Evolutionary conservation across 1,284 basidiomycete species (phyloP), one percentile per base, ranked within the genome.

Genomic region (Anthracocystis panici-leucophaei): DNA sequence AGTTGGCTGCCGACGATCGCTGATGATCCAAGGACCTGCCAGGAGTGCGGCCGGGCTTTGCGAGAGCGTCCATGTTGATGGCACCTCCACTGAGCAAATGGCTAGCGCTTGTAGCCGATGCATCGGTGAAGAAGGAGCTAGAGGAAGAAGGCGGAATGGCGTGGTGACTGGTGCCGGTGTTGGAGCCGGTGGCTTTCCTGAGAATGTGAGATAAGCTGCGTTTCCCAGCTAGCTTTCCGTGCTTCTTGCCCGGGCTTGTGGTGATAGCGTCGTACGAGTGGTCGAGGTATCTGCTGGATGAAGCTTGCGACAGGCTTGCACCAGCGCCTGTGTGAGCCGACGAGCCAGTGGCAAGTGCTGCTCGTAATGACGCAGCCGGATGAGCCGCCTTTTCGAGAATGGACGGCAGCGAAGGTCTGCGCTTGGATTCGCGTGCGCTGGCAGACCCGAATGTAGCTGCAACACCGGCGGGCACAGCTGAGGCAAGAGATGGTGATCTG

Each of bases 301-400:
- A 54, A 2, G 68, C 54, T 33, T 70, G 68, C 25, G 62, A 62
- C 35, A 55, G 20, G 51, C 58, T 71, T 7, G 11, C 35, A 38
- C 35, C 35, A 16, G 50, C 53, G 23, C 41, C 35, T 6, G 55
- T 35, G 3, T 71, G 57, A 6, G 55, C 31, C 12, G 68, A 70
- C 10, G 67, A 64, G 49, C 54, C 62, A 21, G 56, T 57, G 2
- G 58, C 58, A 2, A 83, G 70, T 2, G 79, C 80, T 18, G 76
- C 74, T 9, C 80, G 75, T n/a, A 84, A 40, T 10, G 77, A 71
- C 10, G 75, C 71, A 29, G 77, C 82, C 3, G 82, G 80, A 60
- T 79, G 75, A 5, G 79, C 70, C 0, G 81, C 81, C 59, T 77
- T 82, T 27, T 82, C 82, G 5, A 82, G 40, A 16, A 82, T 72